Evolutionary conservation across 495 filamentous ascomycete genomes (phyloP).

Genomic region (Penicillium longicatenatum): DNA sequence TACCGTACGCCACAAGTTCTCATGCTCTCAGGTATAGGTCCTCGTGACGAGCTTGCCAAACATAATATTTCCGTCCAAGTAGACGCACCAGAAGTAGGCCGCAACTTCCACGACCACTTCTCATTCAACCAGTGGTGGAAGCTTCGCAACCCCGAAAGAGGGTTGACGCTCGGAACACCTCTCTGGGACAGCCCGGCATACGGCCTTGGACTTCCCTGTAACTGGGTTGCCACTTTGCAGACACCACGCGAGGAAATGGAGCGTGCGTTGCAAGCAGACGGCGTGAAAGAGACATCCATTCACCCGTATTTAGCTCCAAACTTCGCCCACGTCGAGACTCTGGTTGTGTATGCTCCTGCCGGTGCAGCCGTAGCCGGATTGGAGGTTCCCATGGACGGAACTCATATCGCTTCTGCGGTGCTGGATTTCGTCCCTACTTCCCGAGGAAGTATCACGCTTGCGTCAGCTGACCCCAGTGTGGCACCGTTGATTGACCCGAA

Average conservation of each 20-base stretch:
- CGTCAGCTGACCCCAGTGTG: conserved; percentile 28
- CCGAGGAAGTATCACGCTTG: conserved; percentile 42
- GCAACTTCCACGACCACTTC: conserved; percentile 40
- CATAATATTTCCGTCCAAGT: conserved; percentile 18
- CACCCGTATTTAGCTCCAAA: conserved; percentile 15
- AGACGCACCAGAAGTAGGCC: conserved; percentile 35
- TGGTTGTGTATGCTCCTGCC: conserved; percentile 34
- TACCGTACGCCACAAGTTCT: conserved; percentile 36
- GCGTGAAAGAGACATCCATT: conserved; percentile 15
- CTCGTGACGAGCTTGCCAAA: conserved; percentile 21
- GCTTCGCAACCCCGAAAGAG: conserved; percentile 36
- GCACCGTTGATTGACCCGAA: conserved; percentile 46
- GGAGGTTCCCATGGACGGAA: conserved; percentile 38
- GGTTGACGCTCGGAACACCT: conserved; percentile 26
- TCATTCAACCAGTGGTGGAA: conserved; percentile 37
- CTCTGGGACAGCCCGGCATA: conserved; percentile 25
- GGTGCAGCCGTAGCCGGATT: conserved; percentile 14
- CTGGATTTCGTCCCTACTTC: conserved; percentile 41
- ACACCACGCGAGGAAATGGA: conserved; percentile 21
- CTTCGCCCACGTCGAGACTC: conserved; percentile 18
- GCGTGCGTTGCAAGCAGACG: conserved; percentile 35
- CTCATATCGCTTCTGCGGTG: conserved; percentile 34
- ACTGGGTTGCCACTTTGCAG: conserved; percentile 22
- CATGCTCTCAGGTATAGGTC: conserved; percentile 43
- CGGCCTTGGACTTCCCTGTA: conserved; percentile 29